Evolutionary conservation across 805 yeast genomes (phyloP), one percentile per base, ranked within the genome.

Genomic region (Metschnikowia kofuensis): DNA sequence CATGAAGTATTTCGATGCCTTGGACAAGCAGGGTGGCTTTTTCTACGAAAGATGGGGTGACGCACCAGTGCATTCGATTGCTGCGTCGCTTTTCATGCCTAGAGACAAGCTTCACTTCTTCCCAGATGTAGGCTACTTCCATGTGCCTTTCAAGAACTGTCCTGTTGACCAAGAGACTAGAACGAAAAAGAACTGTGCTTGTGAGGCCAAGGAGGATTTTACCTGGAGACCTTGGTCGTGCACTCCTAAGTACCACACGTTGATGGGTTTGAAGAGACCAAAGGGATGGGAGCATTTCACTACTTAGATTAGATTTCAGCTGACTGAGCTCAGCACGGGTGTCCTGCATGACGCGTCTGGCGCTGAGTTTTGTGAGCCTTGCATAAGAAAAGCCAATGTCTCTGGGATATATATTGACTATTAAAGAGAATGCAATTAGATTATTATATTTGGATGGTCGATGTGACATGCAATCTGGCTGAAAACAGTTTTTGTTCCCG

Each of bases 11-110:
- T 89, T 89, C 59, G 85, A 87, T 15, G 72, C 76, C 58, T 77
- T 89, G 61, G 96, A 89, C 68, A 67, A 79, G 53, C 79, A 85
- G 13, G 96, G 96, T 65, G 96, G 96, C n/a, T 89, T 89, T 72
- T 89, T 86, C 72, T 89, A 89, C 67, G 90, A 87, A 74, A 79
- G 96, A 69, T 88, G 96, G 96, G 96, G 96, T 59, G 96, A 89
- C 68, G 96, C 96, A 28, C 96, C 96, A 34, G 85, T 89, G 43
- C 96, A 89, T 67, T 86, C 95, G 6, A 83, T 89, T 60, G 96
- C 94, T 31, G 96, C 88, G 16, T 73, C 94, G 5, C 71, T 89
- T 55, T 87, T 89, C 71, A 64, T 88, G 66, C 82, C 86, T 47
- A 81, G 78, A 64, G 82, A 80, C 52, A 74, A 84, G 61, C 70